Base-by-base conservation (phyloP, 2,329 filamentous ascomycete species). In the Penicillium sp. region DNA sequence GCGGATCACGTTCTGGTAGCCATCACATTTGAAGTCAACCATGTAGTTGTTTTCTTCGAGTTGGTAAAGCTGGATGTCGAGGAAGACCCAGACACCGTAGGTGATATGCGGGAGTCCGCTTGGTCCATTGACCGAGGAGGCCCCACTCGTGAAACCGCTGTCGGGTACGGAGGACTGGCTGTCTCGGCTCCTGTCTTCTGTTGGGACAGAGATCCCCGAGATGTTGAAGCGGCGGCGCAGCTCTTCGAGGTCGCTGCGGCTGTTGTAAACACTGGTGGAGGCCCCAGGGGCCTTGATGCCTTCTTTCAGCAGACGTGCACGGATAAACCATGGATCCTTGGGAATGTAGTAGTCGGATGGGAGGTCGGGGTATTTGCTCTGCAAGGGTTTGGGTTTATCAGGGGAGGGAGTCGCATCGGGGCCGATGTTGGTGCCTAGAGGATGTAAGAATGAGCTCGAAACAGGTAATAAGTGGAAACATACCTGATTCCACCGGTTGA, bases 21-120 rank as follows among this genome's bases (percentile, higher is more conserved):
- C 94, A 15, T 94, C 92, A 73, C 93, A 97, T 73, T 97, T 97
- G 81, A 99, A 99, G 74, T 99, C 94, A 48, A 99, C 94, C 61
- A 99, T 87, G 75, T 93, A 97, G 64, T 94, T 93, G 54, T 90
- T 89, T 57, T 87, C 86, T 73, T 97, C 93, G 80, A 97, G 92
- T 70, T 92, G 89, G 75, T 97, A 97, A 50, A 97, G 87, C 73
- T 97, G 94, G 62, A 99, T 97, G 64, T 96, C 92, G 72, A 99
- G 86, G 71, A 96, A 94, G 69, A 97, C 89, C 71, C 90, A 93
- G n/a, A 95, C 87, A 54, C 89, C 89, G 62, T 91, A 85, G 51
- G 84, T 79, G 4, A 76, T 71, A 2, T 77, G 70, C 45, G 79
- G 73, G 13, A 78, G 74, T 36, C 66, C 60, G 31, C 62, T 60